Evolutionary conservation across 108 stramenopile species (phyloP).

Genomic region (Craspedostauros australis): DNA sequence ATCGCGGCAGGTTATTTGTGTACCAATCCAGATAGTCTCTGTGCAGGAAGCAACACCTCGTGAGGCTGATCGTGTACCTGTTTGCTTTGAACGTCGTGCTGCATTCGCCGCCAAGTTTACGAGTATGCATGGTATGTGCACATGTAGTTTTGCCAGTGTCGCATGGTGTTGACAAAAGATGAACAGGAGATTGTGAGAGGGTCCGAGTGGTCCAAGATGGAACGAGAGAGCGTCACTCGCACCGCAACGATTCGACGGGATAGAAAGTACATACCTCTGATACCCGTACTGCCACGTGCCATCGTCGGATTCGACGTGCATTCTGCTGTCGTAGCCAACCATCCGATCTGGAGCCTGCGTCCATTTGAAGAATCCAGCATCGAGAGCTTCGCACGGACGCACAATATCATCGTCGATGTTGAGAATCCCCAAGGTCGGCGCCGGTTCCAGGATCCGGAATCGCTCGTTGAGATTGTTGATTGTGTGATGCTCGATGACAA

Average conservation of each 20-base stretch:
- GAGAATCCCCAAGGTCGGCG: conserved; percentile 70
- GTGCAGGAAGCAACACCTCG: conserved; percentile 68
- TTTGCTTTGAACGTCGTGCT: conserved; percentile 50
- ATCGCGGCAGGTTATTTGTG: conserved; percentile 44
- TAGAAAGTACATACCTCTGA: conserved; percentile 20
- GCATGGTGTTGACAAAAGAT: no score
- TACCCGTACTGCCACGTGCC: conserved; percentile 61
- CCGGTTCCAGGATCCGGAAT: conserved; percentile 43
- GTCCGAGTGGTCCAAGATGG: no score
- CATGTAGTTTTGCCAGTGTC: no score
- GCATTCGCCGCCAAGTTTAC: background rate
- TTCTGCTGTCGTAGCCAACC: conserved; percentile 74
- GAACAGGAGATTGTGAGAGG: no score
- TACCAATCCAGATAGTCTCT: conserved; percentile 69
- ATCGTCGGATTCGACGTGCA: conserved; percentile 40
- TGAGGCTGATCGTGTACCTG: conserved; percentile 61
- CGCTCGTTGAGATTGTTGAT: conserved; percentile 76
- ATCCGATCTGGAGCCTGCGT: conserved; percentile 67
- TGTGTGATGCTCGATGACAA: conserved; percentile 60
- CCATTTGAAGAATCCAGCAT: conserved; percentile 79
- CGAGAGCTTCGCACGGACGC: conserved; percentile 74
- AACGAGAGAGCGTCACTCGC: no score
- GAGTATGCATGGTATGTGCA: background rate
- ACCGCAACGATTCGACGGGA: no score
- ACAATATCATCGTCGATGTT: conserved; percentile 82